Conservation (phyloP, 2,329 filamentous ascomycete species). For the Hypoxylon sp. region DNA sequence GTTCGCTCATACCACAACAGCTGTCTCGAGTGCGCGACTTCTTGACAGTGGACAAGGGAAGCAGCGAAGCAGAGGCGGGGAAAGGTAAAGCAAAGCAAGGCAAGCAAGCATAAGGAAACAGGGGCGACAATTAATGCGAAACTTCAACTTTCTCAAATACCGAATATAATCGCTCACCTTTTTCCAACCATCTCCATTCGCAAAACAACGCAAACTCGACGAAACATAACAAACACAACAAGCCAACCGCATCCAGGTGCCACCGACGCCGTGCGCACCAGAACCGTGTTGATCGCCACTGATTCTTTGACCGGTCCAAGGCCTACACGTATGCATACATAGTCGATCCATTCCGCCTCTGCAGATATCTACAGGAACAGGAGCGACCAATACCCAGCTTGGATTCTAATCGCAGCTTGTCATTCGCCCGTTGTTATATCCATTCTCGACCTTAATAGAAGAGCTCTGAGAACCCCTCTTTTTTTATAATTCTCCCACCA, state of each 20-base stretch:
- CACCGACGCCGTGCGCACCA: conserved; percentile 1
- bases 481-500: too few relatives aligned
- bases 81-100: not conserved
- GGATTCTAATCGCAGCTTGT: not conserved
- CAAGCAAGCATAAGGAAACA: conserved; percentile 11
- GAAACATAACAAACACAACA: conserved; percentile 6
- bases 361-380: conserved; percentile 4
- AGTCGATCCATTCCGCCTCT: conserved; percentile 24
- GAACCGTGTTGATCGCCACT: not conserved
- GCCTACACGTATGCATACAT: conserved; percentile 35
- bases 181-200: conserved; percentile 18
- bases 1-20: not conserved
- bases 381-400: conserved; percentile 2
- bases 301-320: conserved; percentile 25
- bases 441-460: conserved; percentile 5
- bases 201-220: conserved; percentile 27
- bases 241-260: conserved; percentile 5
- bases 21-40: conserved; percentile 29
- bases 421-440: conserved; percentile 7
- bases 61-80: not conserved
- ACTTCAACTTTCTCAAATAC: conserved; percentile 8
- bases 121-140: conserved; percentile 25
- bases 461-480: conserved; percentile 2
- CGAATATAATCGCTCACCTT: conserved; percentile 22
- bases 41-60: conserved; percentile 6